Percentiles rank a stretch among this genome's conserved stretches.
phyloP scores from a whole-genome alignment of 148 eudicot genomes.

The Persicaria maculosa region DNA sequence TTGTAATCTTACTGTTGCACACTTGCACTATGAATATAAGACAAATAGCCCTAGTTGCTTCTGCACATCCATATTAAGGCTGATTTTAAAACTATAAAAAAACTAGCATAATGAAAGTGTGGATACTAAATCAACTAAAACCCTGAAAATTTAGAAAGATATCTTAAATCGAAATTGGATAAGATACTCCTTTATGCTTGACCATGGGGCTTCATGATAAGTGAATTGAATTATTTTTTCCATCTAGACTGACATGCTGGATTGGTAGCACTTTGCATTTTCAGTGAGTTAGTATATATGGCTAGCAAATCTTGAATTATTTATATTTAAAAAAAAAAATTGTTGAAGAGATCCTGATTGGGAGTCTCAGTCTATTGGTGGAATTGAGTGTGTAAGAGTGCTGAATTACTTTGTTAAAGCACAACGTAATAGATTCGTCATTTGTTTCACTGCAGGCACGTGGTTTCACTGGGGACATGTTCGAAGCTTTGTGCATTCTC shows the following conservation, averaged over 20 bases:
- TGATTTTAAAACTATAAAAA: too few relatives aligned
- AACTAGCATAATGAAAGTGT: background rate
- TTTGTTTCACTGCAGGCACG: conserved; percentile 32
- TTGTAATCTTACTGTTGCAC: background rate
- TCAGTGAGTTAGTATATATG: background rate
- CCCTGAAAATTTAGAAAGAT: too few relatives aligned
- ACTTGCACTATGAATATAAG: too few relatives aligned
- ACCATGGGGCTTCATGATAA: background rate
- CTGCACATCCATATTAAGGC: too few relatives aligned
- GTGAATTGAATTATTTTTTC: too few relatives aligned
- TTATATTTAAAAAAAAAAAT: background rate
- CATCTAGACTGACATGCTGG: background rate
- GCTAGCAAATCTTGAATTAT: background rate
- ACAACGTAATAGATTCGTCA: too few relatives aligned
- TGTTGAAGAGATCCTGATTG: background rate
- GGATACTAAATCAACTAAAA: too few relatives aligned
- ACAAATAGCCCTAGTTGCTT: too few relatives aligned
- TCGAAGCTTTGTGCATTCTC: conserved; percentile 73
- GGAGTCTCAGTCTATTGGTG: background rate
- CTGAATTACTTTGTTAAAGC: background rate
- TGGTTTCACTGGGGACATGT: conserved; percentile 65
- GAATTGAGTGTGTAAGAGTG: background rate
- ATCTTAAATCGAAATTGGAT: background rate
- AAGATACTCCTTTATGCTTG: background rate
- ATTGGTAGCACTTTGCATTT: background rate